Percentiles rank a stretch among this genome's conserved stretches.
phyloP scores from a whole-genome alignment of 352 stramenopile genomes.

The Phytophthora cryptogea region DNA sequence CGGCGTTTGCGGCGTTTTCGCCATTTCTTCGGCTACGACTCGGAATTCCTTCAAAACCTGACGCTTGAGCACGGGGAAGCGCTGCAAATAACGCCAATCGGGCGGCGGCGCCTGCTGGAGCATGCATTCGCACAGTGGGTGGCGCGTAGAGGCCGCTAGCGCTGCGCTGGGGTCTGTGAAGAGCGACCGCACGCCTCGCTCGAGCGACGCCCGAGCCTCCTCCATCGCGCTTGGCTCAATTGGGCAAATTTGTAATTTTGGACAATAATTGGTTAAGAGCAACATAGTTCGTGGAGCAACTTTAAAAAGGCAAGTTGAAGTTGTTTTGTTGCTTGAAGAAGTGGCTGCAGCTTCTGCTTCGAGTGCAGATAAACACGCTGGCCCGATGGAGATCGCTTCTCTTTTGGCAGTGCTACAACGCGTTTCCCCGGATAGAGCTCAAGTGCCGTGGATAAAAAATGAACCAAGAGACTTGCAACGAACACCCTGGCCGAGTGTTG shows the following conservation, averaged over 20 bases:
- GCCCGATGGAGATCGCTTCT: not conserved
- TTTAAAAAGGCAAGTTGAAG: conserved; percentile 17
- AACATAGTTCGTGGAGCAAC: conserved; percentile 1
- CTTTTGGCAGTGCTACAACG: not conserved
- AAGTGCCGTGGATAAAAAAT: not conserved
- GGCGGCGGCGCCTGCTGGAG: conserved; percentile 15
- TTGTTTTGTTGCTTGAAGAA: not conserved
- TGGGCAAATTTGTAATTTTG: not conserved
- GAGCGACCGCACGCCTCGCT: conserved; percentile 49
- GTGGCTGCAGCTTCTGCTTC: not conserved
- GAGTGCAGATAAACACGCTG: conserved; percentile 7
- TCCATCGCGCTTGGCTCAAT: conserved; percentile 33
- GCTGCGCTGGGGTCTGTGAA: conserved; percentile 28
- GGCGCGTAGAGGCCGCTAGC: conserved; percentile 2
- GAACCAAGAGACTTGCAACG: not conserved
- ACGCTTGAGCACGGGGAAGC: conserved; percentile 54
- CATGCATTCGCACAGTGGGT: conserved; percentile 51
- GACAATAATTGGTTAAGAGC: not conserved
- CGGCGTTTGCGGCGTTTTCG: conserved; percentile 31
- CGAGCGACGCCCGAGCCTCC: conserved; percentile 32
- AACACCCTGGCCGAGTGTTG: not conserved
- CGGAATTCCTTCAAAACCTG: conserved; percentile 44
- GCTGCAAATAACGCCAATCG: conserved; percentile 39
- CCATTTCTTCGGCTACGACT: conserved; percentile 18
- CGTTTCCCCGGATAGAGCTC: not conserved